Conservation (phyloP, 208 protist species). For the Acanthamoeba sp. region DNA sequence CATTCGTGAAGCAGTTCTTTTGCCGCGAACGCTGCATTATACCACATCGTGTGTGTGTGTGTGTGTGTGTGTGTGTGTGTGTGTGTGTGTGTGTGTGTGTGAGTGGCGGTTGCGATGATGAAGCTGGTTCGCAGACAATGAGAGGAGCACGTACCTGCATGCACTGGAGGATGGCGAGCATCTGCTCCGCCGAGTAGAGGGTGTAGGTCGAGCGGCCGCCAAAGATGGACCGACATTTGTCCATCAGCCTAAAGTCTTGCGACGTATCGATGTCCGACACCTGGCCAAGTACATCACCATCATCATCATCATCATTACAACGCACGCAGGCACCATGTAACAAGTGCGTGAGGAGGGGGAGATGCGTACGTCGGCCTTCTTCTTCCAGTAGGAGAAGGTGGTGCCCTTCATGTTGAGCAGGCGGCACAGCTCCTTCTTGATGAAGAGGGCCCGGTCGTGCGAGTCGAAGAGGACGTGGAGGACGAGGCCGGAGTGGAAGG, state of each 20-base stretch:
- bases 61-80: too few relatives aligned
- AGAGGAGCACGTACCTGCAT: not conserved
- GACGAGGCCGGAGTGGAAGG: not conserved
- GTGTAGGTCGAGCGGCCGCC: slow-evolving; percentile 48
- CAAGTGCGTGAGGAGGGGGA: not conserved
- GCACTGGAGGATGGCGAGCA: slow-evolving; percentile 15
- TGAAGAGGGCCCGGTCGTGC: slow-evolving; percentile 20
- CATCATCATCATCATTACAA: too few relatives aligned
- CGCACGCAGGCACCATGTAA: too few relatives aligned
- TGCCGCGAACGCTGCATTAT: not conserved
- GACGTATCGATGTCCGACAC: slow-evolving; percentile 36
- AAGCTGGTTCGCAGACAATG: too few relatives aligned
- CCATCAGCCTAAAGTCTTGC: slow-evolving; percentile 63
- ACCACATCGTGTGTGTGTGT: too few relatives aligned
- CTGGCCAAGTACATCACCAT: not conserved
- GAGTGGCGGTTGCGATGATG: too few relatives aligned
- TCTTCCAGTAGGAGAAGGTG: slow-evolving; percentile 68
- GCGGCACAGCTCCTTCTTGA: slow-evolving; percentile 44
- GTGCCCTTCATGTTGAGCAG: slow-evolving; percentile 58
- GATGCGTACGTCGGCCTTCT: slow-evolving; percentile 6
- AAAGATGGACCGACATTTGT: slow-evolving; percentile 64
- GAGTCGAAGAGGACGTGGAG: slow-evolving; percentile 60
- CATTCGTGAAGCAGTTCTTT: slow-evolving; percentile 33
- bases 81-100: too few relatives aligned
- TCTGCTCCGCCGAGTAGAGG: slow-evolving; percentile 34